Evolutionary conservation across 2,329 filamentous ascomycete species (phyloP), one percentile per base, ranked within the genome.

Genomic region (Juglanconis oblonga): DNA sequence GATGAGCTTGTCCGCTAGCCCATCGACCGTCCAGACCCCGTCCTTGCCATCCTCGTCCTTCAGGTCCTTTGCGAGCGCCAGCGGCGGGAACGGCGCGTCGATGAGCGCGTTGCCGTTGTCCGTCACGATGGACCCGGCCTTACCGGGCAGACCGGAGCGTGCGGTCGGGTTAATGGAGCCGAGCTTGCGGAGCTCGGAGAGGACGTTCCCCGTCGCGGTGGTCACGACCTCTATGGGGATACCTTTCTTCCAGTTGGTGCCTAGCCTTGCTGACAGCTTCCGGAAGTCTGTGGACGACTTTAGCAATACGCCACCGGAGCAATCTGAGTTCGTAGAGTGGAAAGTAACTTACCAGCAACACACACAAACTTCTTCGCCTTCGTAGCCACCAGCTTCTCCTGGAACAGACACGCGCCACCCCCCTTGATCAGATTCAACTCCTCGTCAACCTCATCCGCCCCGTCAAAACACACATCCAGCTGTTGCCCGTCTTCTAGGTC

Each of bases 381-480:
- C 62, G 91, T 86, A 5, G 93, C 93, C 4, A 99, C 93, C 40
- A 99, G 81, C 80, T 99, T 99, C 78, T 99, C 95, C 75, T 98
- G 95, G 79, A 97, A 96, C 59, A 98, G 78, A 76, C 95, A 99
- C n/a, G 92, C 95, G 61, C 95, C 95, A 53, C 95, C 95, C 57
- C 95, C 95, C 79, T 98, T 98, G 79, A 99, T 98, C 71, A 94
- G 92, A 76, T 98, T 99, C 62, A 99, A 78, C 55, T 96, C 90
- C 51, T 91, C 87, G 72, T 99, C 95, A 36, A 99, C 92, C 79
- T 99, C 95, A 73, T 99, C 95, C 4, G 95, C 95, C 57, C 95
- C 95, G 71, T 99, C 95, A 72, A 99, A 99, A 53, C 90, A 91
- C 17, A 98, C 89, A 69, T 98, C 94, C 33, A 99, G 82, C 71